phyloP scores from a whole-genome alignment of 169 alveolate genomes.

The Eimeria necatrix region DNA sequence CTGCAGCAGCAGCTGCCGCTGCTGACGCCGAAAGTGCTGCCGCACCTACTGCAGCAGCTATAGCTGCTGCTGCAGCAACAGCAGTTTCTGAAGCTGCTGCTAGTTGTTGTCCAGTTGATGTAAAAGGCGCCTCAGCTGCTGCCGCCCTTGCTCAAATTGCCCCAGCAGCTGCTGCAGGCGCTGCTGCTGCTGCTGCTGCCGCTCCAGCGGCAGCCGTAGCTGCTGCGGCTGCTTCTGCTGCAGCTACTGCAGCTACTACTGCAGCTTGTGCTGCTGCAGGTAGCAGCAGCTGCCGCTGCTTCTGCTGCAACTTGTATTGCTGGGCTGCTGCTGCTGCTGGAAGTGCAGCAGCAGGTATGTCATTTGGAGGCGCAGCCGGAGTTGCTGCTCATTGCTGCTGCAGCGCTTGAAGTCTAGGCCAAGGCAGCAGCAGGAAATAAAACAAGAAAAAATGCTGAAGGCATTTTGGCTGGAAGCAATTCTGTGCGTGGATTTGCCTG shows the following conservation, averaged over 20 bases:
- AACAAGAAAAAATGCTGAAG: too few species aligned
- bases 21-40: neutral
- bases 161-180: conserved; percentile 22
- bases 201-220: neutral
- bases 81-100: neutral
- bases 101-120: neutral
- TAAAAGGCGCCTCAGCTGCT: neutral
- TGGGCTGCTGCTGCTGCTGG: conserved; percentile 31
- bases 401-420: too few species aligned
- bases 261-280: neutral
- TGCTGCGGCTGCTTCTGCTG: neutral
- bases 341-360: conserved; percentile 27
- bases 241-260: conserved; percentile 34
- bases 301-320: conserved; percentile 32
- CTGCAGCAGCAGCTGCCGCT: conserved; percentile 58
- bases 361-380: neutral
- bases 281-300: neutral
- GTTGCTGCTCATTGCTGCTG: too few species aligned
- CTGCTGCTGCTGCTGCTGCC: neutral
- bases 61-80: neutral
- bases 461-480: too few species aligned
- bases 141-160: neutral
- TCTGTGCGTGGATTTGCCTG: too few species aligned
- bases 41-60: neutral
- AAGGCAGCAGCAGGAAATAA: too few species aligned